phyloP scores from a whole-genome alignment of 169 alveolate genomes.

The Perkinsus olseni region DNA sequence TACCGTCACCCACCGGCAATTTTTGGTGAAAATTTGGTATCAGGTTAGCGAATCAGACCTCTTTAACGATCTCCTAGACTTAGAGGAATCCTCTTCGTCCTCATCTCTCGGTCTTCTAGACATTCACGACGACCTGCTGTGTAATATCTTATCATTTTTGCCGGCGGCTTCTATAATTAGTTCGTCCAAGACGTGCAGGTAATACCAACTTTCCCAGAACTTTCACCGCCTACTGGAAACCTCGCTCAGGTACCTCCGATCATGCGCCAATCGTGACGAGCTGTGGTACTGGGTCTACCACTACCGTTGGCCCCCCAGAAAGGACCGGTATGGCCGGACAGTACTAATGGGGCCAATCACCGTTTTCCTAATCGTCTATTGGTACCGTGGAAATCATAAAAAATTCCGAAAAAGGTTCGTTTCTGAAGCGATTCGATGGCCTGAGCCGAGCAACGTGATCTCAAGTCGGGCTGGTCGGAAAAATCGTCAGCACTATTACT shows the following conservation, averaged over 20 bases:
- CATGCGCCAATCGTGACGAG: not conserved
- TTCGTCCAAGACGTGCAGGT: not conserved
- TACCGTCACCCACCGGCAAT: too few species aligned
- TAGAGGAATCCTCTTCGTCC: not conserved
- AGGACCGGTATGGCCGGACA: not conserved
- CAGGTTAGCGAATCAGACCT: not conserved
- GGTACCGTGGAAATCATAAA: too few species aligned
- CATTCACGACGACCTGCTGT: not conserved
- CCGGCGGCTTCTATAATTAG: not conserved
- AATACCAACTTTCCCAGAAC: not conserved
- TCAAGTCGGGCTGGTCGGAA: too few species aligned
- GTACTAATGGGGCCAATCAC: not conserved
- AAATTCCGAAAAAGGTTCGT: too few species aligned
- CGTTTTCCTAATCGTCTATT: too few species aligned
- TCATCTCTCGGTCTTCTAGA: not conserved
- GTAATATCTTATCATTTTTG: not conserved
- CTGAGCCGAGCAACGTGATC: too few species aligned
- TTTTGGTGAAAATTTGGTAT: not conserved
- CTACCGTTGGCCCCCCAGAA: not conserved
- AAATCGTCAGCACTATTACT: too few species aligned
- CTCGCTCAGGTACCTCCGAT: not conserved
- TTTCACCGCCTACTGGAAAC: not conserved
- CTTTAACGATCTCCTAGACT: not conserved
- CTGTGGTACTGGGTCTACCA: not conserved
- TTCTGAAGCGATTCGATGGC: too few species aligned